Evolutionary conservation across 2,329 filamentous ascomycete genomes (phyloP).

Genomic region (Purpureocillium takamizusanense): DNA sequence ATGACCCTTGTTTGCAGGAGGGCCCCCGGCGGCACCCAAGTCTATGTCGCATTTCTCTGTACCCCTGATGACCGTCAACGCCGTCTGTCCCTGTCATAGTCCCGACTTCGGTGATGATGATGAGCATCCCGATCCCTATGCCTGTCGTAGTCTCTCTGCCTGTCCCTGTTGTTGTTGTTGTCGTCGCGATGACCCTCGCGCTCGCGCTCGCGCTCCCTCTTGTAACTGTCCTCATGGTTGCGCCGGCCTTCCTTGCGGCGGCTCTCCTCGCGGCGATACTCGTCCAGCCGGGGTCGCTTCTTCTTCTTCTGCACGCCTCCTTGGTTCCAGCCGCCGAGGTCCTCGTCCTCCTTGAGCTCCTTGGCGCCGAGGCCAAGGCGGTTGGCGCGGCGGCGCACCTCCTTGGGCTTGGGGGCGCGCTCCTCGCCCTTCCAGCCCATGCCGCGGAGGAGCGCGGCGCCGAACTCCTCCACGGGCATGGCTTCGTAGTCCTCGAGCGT

Average conservation of each 20-base stretch:
- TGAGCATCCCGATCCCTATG: constrained; percentile 11
- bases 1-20: too few species aligned
- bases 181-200: constrained; percentile 27
- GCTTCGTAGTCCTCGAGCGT: constrained; percentile 78
- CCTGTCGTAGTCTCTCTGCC: constrained; percentile 13
- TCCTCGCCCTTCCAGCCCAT: constrained; percentile 87
- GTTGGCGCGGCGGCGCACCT: constrained; percentile 65
- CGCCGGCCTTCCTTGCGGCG: constrained; percentile 31
- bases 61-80: background rate
- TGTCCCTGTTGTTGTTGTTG: too few species aligned
- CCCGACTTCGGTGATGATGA: constrained; percentile 3
- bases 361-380: constrained; percentile 86
- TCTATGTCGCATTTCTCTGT: too few species aligned
- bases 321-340: constrained; percentile 75
- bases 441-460: constrained; percentile 76
- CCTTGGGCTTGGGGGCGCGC: constrained; percentile 43
- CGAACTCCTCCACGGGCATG: constrained; percentile 91
- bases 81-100: constrained; percentile 10
- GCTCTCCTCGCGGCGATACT: constrained; percentile 37
- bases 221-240: constrained; percentile 35
- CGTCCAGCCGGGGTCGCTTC: constrained; percentile 35
- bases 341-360: constrained; percentile 60
- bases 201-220: constrained; percentile 35
- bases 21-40: too few species aligned
- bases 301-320: constrained; percentile 47